Evolutionary conservation across 257 asterid species (phyloP).

Genomic region (Ballota nigra): DNA sequence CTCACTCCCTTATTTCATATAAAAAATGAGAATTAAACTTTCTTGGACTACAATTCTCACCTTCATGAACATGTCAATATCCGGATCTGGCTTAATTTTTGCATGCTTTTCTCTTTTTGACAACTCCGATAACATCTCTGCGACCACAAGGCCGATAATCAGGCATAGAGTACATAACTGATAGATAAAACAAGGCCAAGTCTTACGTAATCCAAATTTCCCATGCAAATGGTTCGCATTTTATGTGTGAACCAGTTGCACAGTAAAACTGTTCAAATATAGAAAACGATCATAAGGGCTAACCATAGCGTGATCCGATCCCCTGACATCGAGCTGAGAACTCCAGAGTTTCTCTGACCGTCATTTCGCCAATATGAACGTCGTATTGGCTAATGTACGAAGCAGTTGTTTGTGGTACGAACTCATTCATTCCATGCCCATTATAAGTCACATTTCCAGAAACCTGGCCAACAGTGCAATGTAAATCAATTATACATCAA

Average conservation of each 20-base stretch:
- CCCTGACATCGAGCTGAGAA: conserved; percentile 47
- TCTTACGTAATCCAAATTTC: no score
- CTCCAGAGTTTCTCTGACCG: conserved; percentile 43
- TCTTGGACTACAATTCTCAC: no score
- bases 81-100: conserved; percentile 47
- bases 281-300: no score
- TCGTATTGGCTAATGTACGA: conserved; percentile 50
- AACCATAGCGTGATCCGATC: conserved; percentile 39
- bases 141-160: background rate
- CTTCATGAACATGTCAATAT: conserved; percentile 54
- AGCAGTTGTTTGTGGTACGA: conserved; percentile 43
- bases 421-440: conserved; percentile 44
- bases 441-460: conserved; percentile 45
- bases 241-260: no score
- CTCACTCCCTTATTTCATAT: no score
- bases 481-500: background rate
- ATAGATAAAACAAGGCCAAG: background rate
- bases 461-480: no score
- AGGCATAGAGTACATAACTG: background rate
- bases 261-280: no score
- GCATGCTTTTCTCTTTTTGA: conserved; percentile 45
- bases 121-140: conserved; percentile 48
- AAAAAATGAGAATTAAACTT: no score
- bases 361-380: conserved; percentile 46
- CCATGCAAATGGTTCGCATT: no score